Percentiles rank a stretch among this genome's conserved stretches.
Conservation (phyloP, 805 yeast genomes). For the Saturnispora zaruensis region DNA sequence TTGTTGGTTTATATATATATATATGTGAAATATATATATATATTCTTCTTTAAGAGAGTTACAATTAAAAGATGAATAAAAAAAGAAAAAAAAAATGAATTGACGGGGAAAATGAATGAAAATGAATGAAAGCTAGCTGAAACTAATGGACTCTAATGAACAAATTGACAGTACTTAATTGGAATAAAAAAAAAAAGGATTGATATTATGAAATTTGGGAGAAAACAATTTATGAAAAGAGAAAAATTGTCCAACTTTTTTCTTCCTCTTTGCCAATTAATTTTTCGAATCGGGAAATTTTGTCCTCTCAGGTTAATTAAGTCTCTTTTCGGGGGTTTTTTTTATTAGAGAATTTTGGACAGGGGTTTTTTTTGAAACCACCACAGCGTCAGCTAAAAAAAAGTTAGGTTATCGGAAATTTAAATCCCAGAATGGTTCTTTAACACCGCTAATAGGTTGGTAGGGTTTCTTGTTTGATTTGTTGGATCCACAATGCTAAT, state of each 20-base stretch:
- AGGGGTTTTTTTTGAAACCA: not conserved
- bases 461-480: not conserved
- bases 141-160: not conserved
- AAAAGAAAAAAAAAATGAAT: not conserved
- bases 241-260: not conserved
- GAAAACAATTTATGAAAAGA: not conserved
- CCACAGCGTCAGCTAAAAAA: not conserved
- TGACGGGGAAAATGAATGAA: not conserved
- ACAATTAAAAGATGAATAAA: constrained; percentile 14
- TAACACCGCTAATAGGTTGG: no score
- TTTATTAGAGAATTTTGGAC: not conserved
- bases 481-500: no score
- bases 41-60: not conserved
- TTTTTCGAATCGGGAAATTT: not conserved
- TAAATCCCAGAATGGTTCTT: not conserved
- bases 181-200: not conserved
- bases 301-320: not conserved
- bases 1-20: not conserved
- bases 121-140: not conserved
- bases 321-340: not conserved
- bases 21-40: no score
- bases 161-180: not conserved
- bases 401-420: not conserved
- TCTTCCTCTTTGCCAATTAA: not conserved
- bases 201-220: not conserved